Evolutionary conservation across 371 early-diverging fungal species (phyloP), one percentile per base, ranked within the genome.

Genomic region (Mucor irregularis): DNA sequence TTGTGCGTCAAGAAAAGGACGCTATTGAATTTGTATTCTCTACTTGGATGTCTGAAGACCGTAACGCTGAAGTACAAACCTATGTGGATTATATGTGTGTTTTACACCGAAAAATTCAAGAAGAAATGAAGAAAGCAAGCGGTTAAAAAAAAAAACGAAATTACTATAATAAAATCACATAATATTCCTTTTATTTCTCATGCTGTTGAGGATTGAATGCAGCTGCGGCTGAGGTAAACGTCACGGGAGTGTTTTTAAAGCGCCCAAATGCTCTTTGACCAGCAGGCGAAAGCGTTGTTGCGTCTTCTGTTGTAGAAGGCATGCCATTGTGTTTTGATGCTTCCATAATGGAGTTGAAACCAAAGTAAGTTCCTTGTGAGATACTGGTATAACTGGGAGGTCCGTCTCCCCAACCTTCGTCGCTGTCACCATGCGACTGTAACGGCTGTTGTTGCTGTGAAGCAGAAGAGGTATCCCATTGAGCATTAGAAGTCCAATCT

Each of bases 1-100:
- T 89, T 28, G 82, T 87, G 25, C 78, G 91, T 22, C 86, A 86
- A 38, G 67, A 66, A 34, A 58, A 56, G 21, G 67, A 66, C 37
- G 40, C 54, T 7, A 21, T 58, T 30, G 67, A 66, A 47, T 66
- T 83, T n/a, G 80, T 87, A 53, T 90, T 92, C 57, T 73, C 80
- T 38, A 84, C 83, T 19, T 71, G 83, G 61, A 71, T 95, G 72
- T 79, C 85, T 5, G 94, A 95, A 64, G 96, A 93, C 67, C 88
- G 91, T 61, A 95, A 94, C 64, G 85, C 88, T 29, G 96, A 94
- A 50, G 87, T 84, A 39, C 86, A 92, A 86, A 88, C 87, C 14
- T 97, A 98, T 71, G 94, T 97, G 11, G 98, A 97, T 61, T 98
- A 87, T 57, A 80, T 98, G 68, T 91, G 92, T 64, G 81, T 83